Evolutionary conservation across 2,329 filamentous ascomycete species (phyloP).

Genomic region (Thelonectria discophora): DNA sequence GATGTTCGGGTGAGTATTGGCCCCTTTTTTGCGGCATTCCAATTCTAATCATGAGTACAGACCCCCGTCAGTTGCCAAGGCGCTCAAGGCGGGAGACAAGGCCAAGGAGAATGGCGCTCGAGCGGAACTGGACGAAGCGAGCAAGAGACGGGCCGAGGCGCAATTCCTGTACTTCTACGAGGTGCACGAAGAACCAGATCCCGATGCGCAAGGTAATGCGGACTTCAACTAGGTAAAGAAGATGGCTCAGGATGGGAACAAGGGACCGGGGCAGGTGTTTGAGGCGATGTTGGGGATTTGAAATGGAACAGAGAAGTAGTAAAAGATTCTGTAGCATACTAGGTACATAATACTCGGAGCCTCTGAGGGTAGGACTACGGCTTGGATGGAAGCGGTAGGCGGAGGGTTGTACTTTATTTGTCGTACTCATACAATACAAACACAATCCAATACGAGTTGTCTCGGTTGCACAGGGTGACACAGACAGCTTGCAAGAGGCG

Average conservation of each 20-base stretch:
- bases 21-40: slow-evolving; percentile 13
- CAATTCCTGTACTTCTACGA: slow-evolving; percentile 63
- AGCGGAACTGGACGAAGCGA: slow-evolving; percentile 61
- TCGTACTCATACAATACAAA: not conserved
- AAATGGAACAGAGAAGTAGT: slow-evolving; percentile 10
- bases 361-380: slow-evolving; percentile 16
- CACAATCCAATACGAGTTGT: not conserved
- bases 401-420: slow-evolving; percentile 25
- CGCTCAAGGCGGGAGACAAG: slow-evolving; percentile 48
- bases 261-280: slow-evolving; percentile 13
- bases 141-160: slow-evolving; percentile 60
- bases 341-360: slow-evolving; percentile 24
- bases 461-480: not conserved
- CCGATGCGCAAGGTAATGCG: slow-evolving; percentile 59
- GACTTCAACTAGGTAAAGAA: slow-evolving; percentile 56
- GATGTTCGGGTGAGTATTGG: slow-evolving; percentile 76
- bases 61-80: slow-evolving; percentile 56
- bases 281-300: slow-evolving; percentile 16
- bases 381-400: slow-evolving; percentile 23
- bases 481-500: not conserved
- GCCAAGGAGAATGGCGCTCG: slow-evolving; percentile 58
- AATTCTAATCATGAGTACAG: slow-evolving; percentile 44
- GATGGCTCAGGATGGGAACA: not conserved
- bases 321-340: slow-evolving; percentile 21
- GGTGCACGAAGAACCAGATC: slow-evolving; percentile 57